A percentile compares a stretch with the other conserved stretches of the same genome.
Evolutionary conservation across 768 basidiomycete species (phyloP).

Genomic region (Flagelloscypha sp.): DNA sequence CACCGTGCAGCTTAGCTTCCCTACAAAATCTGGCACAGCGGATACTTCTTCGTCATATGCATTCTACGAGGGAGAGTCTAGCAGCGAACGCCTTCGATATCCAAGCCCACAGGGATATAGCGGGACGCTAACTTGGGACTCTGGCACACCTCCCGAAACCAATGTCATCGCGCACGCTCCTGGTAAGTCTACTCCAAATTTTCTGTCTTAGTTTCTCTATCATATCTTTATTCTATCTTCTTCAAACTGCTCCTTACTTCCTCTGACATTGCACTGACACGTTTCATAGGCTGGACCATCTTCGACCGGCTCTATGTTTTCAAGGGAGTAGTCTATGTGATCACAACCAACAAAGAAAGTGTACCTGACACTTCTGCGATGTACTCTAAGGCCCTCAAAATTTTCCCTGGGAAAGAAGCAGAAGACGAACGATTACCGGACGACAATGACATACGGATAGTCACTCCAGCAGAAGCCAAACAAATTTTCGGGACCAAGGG

Average conservation of each 20-base stretch:
- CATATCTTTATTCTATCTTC: slow-evolving; percentile 9
- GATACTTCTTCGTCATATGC: too few relatives aligned
- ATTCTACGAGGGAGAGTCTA: slow-evolving; percentile 1
- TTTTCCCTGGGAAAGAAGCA: slow-evolving; percentile 49
- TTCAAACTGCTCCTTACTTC: slow-evolving; percentile 10
- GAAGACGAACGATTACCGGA: slow-evolving; percentile 59
- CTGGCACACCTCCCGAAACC: slow-evolving; percentile 43
- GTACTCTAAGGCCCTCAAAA: slow-evolving; percentile 57
- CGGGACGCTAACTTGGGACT: slow-evolving; percentile 31
- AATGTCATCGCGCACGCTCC: slow-evolving; percentile 68
- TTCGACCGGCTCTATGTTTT: slow-evolving; percentile 76
- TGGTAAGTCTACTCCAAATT: slow-evolving; percentile 33
- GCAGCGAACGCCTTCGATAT: slow-evolving; percentile 7
- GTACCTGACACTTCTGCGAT: slow-evolving; percentile 63
- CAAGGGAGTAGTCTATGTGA: slow-evolving; percentile 77
- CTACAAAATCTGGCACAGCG: slow-evolving; percentile 2
- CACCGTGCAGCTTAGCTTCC: slow-evolving; percentile 7
- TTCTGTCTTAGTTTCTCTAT: slow-evolving; percentile 7
- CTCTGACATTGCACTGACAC: slow-evolving; percentile 8
- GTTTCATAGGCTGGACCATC: slow-evolving; percentile 73
- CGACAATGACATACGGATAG: slow-evolving; percentile 70
- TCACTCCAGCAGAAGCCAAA: slow-evolving; percentile 59
- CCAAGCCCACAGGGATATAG: slow-evolving; percentile 11
- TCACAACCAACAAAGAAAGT: slow-evolving; percentile 59
- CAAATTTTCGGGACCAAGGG: slow-evolving; percentile 60